These are phyloP conservation scores for Maudiozyma saulgeensis DNA, from an alignment of 805 yeast species.

Conservation along the genomic window DNA sequence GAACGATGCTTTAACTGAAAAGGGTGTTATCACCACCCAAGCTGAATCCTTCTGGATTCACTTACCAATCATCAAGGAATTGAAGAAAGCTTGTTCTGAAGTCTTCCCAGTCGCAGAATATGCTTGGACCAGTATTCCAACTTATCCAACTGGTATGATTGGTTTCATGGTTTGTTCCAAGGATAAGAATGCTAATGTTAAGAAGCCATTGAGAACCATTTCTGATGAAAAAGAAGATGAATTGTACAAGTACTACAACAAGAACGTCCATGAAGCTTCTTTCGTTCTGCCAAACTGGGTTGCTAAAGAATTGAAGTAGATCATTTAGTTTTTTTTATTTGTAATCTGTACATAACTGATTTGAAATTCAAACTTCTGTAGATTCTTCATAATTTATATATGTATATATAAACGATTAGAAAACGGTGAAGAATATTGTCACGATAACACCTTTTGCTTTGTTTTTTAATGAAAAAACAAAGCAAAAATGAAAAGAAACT, in stretches of 20 bases:
- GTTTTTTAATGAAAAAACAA: too few relatives aligned
- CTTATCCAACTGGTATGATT: constrained; percentile 94
- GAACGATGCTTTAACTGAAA: constrained; percentile 77
- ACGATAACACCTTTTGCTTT: too few relatives aligned
- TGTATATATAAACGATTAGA: neutral
- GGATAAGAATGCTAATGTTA: constrained; percentile 54
- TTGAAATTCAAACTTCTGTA: neutral
- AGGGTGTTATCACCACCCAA: constrained; percentile 88
- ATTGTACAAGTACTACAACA: constrained; percentile 73
- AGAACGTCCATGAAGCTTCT: constrained; percentile 75
- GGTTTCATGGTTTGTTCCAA: constrained; percentile 97
- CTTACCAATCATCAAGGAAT: constrained; percentile 68
- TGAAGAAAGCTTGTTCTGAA: constrained; percentile 70
- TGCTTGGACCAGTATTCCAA: constrained; percentile 88
- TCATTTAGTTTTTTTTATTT: neutral
- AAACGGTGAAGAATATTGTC: too few relatives aligned
- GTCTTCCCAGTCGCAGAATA: constrained; percentile 90
- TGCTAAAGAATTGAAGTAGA: constrained; percentile 35
- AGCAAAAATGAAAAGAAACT: neutral
- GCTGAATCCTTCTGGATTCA: constrained; percentile 95
- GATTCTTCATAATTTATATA: neutral
- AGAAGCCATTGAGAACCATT: constrained; percentile 58
- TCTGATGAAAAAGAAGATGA: constrained; percentile 51
- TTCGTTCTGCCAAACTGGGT: constrained; percentile 93
- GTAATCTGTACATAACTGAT: neutral